Conservation (phyloP, 1,284 basidiomycete genomes). For the Pyrrhoderma lamaoense region DNA sequence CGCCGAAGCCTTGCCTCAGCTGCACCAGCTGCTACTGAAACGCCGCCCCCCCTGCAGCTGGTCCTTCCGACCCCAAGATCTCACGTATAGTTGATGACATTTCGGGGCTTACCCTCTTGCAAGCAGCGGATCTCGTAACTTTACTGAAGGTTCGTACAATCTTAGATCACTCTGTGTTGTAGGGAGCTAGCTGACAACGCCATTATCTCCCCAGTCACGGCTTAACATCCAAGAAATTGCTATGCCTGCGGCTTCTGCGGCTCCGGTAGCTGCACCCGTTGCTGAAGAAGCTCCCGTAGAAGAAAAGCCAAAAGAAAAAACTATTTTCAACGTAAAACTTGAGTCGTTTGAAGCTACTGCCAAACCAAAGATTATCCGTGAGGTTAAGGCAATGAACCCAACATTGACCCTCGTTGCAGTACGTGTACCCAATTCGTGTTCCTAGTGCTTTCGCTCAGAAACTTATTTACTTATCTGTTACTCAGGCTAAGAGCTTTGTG, state of each 20-base stretch:
- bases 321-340: slow-evolving; percentile 91
- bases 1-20: slow-evolving; percentile 33
- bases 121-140: slow-evolving; percentile 94
- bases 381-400: slow-evolving; percentile 93
- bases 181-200: background rate
- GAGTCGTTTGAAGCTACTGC: slow-evolving; percentile 85
- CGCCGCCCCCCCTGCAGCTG: slow-evolving; percentile 35
- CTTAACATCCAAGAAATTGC: slow-evolving; percentile 98
- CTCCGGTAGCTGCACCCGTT: slow-evolving; percentile 49
- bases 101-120: slow-evolving; percentile 82
- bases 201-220: slow-evolving; percentile 52
- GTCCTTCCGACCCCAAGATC: slow-evolving; percentile 63
- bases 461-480: slow-evolving; percentile 12
- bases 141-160: slow-evolving; percentile 70
- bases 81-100: slow-evolving; percentile 90
- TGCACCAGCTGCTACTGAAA: slow-evolving; percentile 29
- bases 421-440: slow-evolving; percentile 30
- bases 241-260: slow-evolving; percentile 74
- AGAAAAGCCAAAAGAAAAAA: slow-evolving; percentile 99
- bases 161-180: background rate
- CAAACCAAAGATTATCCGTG: slow-evolving; percentile 97
- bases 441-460: slow-evolving; percentile 17
- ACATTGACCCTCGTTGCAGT: slow-evolving; percentile 95
- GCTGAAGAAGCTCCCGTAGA: slow-evolving; percentile 58
- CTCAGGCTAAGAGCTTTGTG: slow-evolving; percentile 97